These are phyloP conservation scores for Eucalyptus grandis DNA, from an alignment of 345 rosid species.

Conservation along the genomic window DNA sequence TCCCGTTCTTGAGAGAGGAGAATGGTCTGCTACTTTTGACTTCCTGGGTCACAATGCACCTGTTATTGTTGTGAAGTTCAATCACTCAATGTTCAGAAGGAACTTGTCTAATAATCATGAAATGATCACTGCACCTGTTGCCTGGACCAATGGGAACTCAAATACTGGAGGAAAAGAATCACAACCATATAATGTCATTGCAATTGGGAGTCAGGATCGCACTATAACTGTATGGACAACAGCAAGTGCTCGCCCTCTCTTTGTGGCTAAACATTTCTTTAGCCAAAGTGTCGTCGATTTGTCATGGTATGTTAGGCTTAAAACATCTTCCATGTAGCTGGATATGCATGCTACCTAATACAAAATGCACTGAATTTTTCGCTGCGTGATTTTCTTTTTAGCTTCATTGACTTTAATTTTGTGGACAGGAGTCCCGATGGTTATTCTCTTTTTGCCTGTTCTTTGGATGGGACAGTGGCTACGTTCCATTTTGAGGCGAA, in stretches of 20 bases:
- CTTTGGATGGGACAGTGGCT: slow-evolving; percentile 96
- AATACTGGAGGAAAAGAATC: slow-evolving; percentile 76
- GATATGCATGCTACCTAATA: background rate
- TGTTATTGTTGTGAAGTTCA: slow-evolving; percentile 86
- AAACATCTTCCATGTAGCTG: background rate
- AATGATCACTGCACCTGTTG: slow-evolving; percentile 37
- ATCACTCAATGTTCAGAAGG: slow-evolving; percentile 89
- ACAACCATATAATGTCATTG: slow-evolving; percentile 88
- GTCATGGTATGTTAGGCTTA: slow-evolving; percentile 55
- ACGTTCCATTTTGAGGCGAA: slow-evolving; percentile 77
- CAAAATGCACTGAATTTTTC: background rate
- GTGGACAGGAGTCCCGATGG: slow-evolving; percentile 94
- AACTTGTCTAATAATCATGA: slow-evolving; percentile 39
- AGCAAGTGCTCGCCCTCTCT: slow-evolving; percentile 92
- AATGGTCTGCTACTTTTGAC: slow-evolving; percentile 97
- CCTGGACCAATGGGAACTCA: slow-evolving; percentile 82
- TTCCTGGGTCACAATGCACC: slow-evolving; percentile 99
- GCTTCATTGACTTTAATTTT: background rate
- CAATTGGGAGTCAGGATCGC: slow-evolving; percentile 99
- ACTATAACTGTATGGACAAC: slow-evolving; percentile 99
- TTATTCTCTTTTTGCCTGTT: slow-evolving; percentile 91
- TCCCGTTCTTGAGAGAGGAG: slow-evolving; percentile 97
- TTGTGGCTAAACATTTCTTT: slow-evolving; percentile 98
- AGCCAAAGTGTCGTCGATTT: slow-evolving; percentile 97
- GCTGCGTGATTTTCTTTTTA: background rate